A percentile compares a stretch with the other conserved stretches of the same genome.
These are phyloP conservation scores for Magnusiomyces sp. DNA, from an alignment of 1,139 yeast genomes.

Conservation along the genomic window DNA sequence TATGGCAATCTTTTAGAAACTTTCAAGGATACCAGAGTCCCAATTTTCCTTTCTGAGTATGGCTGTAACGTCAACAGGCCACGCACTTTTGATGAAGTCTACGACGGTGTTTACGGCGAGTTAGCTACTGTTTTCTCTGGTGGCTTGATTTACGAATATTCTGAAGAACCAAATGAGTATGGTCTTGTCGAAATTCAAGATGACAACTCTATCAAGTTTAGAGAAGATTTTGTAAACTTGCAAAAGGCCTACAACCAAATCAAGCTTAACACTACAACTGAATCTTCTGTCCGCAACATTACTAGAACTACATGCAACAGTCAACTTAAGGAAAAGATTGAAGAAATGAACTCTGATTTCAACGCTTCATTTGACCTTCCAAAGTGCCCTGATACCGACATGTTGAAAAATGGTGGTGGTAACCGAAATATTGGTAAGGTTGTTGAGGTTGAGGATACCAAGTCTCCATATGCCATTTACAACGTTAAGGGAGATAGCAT, in stretches of 20 bases:
- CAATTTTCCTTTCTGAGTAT: conserved; percentile 83
- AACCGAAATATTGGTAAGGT: conserved; percentile 43
- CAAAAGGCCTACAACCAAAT: conserved; percentile 20
- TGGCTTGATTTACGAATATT: conserved; percentile 84
- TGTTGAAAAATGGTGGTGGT: conserved; percentile 47
- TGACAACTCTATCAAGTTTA: conserved; percentile 43
- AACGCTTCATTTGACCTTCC: conserved; percentile 36
- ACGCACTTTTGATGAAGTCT: conserved; percentile 69
- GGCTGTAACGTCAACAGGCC: conserved; percentile 88
- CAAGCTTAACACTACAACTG: conserved; percentile 10
- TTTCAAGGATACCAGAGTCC: conserved; percentile 54
- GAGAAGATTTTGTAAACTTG: conserved; percentile 29
- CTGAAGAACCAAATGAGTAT: conserved; percentile 82
- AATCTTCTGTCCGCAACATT: conserved; percentile 13
- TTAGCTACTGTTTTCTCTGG: conserved; percentile 64
- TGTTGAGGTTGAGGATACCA: conserved; percentile 34
- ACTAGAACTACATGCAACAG: conserved; percentile 8
- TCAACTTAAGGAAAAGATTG: conserved; percentile 34
- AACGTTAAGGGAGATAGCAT: conserved; percentile 48
- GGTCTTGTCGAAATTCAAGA: conserved; percentile 64
- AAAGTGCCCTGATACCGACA: conserved; percentile 32
- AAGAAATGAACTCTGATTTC: conserved; percentile 28
- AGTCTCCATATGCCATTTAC: conserved; percentile 39
- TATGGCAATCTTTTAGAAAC: conserved; percentile 55
- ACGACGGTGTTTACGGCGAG: conserved; percentile 35